These are phyloP conservation scores for Diaporthe vaccinii DNA, from an alignment of 2,329 filamentous ascomycete genomes.

Conservation along the genomic window DNA sequence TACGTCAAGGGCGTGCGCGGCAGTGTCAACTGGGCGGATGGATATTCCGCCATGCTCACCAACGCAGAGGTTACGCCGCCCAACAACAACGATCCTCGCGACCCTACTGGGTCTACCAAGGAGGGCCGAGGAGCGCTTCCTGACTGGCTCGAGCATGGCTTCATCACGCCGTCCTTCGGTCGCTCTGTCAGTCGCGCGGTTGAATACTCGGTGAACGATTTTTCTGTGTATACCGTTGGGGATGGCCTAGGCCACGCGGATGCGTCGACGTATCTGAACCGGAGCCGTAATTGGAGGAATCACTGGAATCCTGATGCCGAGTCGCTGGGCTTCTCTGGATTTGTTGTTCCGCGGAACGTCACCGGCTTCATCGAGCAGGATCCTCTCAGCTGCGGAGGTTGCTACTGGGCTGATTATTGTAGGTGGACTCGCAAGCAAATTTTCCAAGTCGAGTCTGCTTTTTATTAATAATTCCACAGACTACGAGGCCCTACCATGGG, in stretches of 20 bases:
- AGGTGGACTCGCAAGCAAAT: too few relatives aligned
- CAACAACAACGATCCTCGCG: conserved; percentile 70
- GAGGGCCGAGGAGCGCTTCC: conserved; percentile 77
- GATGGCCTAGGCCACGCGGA: conserved; percentile 67
- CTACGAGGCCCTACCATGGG: conserved; percentile 74
- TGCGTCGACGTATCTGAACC: conserved; percentile 70
- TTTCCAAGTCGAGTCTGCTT: too few relatives aligned
- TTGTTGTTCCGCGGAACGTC: conserved; percentile 72
- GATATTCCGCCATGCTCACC: conserved; percentile 73
- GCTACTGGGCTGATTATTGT: conserved; percentile 75
- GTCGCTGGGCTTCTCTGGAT: conserved; percentile 73
- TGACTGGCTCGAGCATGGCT: conserved; percentile 76
- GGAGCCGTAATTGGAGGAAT: conserved; percentile 78
- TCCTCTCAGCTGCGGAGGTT: conserved; percentile 71
- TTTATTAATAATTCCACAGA: conserved; percentile 42
- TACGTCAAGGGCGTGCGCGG: conserved; percentile 77
- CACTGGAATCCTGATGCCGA: conserved; percentile 75
- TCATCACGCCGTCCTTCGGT: conserved; percentile 72
- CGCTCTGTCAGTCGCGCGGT: conserved; percentile 75
- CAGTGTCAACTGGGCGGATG: conserved; percentile 73
- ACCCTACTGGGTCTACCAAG: conserved; percentile 72
- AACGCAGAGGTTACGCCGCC: conserved; percentile 74
- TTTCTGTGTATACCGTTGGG: conserved; percentile 75
- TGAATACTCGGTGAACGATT: conserved; percentile 79
- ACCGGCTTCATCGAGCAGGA: conserved; percentile 67